These are phyloP conservation scores for Crepidotus variabilis DNA, from an alignment of 768 basidiomycete genomes.

Conservation along the genomic window DNA sequence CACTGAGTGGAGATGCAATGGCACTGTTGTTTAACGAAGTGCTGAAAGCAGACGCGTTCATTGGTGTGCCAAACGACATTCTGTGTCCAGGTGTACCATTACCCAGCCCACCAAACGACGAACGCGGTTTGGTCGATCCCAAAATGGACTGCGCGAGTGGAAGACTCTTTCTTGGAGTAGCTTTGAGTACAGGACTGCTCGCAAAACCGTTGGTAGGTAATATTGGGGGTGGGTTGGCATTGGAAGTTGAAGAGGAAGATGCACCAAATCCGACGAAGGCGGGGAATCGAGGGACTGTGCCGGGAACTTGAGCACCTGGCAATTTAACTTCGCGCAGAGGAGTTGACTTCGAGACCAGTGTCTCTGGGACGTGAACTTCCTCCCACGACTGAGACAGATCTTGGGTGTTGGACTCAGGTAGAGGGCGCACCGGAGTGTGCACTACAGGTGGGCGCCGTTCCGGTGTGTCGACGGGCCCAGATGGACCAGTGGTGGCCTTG, in stretches of 20 bases:
- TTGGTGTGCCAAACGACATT: conserved; percentile 13
- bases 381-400: conserved; percentile 64
- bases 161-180: conserved; percentile 28
- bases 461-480: conserved; percentile 1
- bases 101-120: conserved; percentile 24
- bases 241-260: conserved; percentile 30
- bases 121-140: conserved; percentile 15
- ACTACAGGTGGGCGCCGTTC: background rate
- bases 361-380: conserved; percentile 35
- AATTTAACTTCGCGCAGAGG: conserved; percentile 22
- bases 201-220: conserved; percentile 17
- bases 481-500: conserved; percentile 7
- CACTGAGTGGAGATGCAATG: conserved; percentile 26
- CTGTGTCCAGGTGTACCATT: conserved; percentile 9
- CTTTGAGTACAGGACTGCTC: conserved; percentile 10
- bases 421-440: conserved; percentile 11
- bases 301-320: conserved; percentile 10
- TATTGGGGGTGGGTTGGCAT: conserved; percentile 16
- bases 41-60: background rate
- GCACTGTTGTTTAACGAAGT: conserved; percentile 9
- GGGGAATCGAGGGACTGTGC: background rate
- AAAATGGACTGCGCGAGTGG: conserved; percentile 16
- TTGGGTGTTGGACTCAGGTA: conserved; percentile 21
- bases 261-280: conserved; percentile 10
- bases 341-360: conserved; percentile 20